phyloP scores from a whole-genome alignment of 2,329 filamentous ascomycete species.

The Aphanoascus verrucosus region DNA sequence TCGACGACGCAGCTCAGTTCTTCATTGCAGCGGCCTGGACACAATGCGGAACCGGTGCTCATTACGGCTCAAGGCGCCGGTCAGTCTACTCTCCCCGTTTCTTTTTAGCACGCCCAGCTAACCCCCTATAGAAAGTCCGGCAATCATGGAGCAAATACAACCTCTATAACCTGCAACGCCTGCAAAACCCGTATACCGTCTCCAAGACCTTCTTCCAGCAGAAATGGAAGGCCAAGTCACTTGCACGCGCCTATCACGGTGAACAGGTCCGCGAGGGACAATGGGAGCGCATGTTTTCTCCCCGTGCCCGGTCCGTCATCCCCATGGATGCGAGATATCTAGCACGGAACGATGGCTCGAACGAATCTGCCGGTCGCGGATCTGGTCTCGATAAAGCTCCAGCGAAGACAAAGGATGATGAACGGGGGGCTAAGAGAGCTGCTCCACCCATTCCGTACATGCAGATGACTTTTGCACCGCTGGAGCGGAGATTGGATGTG shows the following conservation, averaged over 20 bases:
- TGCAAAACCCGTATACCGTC: constrained; percentile 37
- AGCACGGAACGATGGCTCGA: constrained; percentile 68
- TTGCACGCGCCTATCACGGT: constrained; percentile 80
- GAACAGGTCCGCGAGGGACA: constrained; percentile 87
- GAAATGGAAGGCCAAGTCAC: constrained; percentile 87
- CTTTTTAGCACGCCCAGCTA: not conserved
- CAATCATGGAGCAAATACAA: constrained; percentile 98
- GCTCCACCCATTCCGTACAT: constrained; percentile 66
- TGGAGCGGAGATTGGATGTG: constrained; percentile 86
- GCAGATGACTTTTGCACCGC: constrained; percentile 87
- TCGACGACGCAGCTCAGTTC: not conserved
- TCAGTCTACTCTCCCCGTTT: constrained; percentile 14
- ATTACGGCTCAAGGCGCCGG: constrained; percentile 32
- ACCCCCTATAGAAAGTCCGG: constrained; percentile 61
- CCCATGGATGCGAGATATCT: constrained; percentile 75
- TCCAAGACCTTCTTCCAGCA: constrained; percentile 82
- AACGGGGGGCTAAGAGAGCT: constrained; percentile 16
- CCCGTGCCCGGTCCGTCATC: constrained; percentile 68
- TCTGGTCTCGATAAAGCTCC: constrained; percentile 48
- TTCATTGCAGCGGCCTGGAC: constrained; percentile 14
- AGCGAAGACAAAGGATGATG: constrained; percentile 9
- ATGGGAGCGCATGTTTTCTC: constrained; percentile 88
- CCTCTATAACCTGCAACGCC: constrained; percentile 69
- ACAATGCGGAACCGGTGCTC: constrained; percentile 39
- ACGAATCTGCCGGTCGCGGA: constrained; percentile 72